These are phyloP conservation scores for Quercus bicolor DNA, from an alignment of 306 rosid species.

Conservation along the genomic window DNA sequence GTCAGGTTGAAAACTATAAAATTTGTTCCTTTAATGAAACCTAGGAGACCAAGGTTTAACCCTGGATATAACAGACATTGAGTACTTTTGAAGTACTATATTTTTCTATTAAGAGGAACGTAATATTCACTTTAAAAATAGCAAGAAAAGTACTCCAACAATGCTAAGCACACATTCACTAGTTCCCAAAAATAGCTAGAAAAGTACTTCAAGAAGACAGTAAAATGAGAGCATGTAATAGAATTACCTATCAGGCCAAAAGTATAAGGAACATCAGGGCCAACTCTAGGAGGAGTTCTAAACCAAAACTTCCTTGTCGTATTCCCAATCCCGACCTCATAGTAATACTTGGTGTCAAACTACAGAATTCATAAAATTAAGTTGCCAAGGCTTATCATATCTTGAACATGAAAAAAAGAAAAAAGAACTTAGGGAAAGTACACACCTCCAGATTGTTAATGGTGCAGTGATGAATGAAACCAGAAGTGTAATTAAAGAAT, in stretches of 20 bases:
- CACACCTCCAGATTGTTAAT: constrained; percentile 54
- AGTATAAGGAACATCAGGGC: constrained; percentile 71
- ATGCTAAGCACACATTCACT: too few relatives aligned
- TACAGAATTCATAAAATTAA: constrained; percentile 22
- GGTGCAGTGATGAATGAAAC: constrained; percentile 79
- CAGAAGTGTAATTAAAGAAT: constrained; percentile 76
- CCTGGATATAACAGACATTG: neutral
- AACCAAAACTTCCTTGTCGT: constrained; percentile 59
- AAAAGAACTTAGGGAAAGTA: neutral
- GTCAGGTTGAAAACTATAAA: neutral
- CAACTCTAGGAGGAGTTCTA: constrained; percentile 62
- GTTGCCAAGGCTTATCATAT: neutral
- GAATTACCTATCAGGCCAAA: constrained; percentile 72
- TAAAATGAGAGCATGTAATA: neutral
- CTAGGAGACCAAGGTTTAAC: neutral
- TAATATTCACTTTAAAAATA: neutral
- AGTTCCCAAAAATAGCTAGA: neutral
- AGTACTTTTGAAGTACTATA: neutral
- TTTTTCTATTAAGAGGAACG: neutral
- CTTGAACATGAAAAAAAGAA: neutral
- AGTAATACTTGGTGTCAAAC: constrained; percentile 69
- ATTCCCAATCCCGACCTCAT: constrained; percentile 60
- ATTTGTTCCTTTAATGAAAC: neutral
- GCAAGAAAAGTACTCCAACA: neutral
- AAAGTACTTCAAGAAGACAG: neutral